Base-by-base conservation (phyloP, 169 alveolate genomes). In the Blepharisma undulans region DNA sequence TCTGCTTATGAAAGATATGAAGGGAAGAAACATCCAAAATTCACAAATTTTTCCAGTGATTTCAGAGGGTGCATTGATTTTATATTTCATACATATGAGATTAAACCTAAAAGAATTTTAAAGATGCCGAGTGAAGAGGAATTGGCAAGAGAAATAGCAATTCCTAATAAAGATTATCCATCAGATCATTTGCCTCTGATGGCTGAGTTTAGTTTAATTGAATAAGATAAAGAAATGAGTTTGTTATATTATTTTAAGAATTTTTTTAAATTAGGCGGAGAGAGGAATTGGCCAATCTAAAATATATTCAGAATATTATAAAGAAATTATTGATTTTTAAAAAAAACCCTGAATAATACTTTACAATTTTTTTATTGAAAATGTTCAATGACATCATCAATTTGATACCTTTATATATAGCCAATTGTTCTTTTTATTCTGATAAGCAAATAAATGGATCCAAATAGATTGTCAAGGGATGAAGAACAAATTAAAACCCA, bases 101-200 rank as follows among this genome's bases (percentile, higher is more conserved):
- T 79, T 27, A n/a, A 79, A 22, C 36, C 87, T 10, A n/a, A 29
- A 76, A n/a, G 30, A 32, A 29, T 30, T 6, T 79, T 32, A 76
- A 79, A 8, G 29, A 27, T 79, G 1, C 87, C 87, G 34, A n/a
- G 10, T 79, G 36, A 79, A 30, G 87, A 79, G 27, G 76, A 10
- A 8, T 10, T 4, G 12, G 14, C 36, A 8, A 29, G 14, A 4
- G 87, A 79, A 33, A 14, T 12, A 33, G 87, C 87, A 21, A 1
- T 79, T 1, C 87, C 87, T 2, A 79, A 79, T 33, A 27, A n/a
- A 0, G 34, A 33, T 12, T 79, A 79, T 32, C 87, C 87, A 2
- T 79, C 87, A 79, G 87, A 79, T 32, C 87, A 79, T 32, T 79
- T 79, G 16, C 87, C 87, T 74, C 18, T 74, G 16, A 25, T 8